Conservation (phyloP, 176 grass and related monocot genomes). For the Chloris gayana region DNA sequence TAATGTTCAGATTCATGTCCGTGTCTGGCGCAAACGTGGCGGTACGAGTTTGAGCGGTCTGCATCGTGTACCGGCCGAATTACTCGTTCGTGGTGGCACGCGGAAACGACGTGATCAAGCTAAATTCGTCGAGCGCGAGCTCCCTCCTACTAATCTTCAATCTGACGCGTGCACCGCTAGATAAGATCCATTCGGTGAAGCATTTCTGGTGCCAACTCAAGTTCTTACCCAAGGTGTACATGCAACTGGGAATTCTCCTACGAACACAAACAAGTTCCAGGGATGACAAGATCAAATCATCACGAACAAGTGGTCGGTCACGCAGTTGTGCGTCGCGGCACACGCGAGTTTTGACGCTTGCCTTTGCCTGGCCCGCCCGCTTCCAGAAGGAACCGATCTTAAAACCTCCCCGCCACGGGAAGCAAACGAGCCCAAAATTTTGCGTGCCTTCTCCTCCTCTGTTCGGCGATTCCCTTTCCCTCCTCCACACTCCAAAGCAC, state of each 20-base stretch:
- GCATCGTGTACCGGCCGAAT: neutral
- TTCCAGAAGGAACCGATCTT: constrained; percentile 12
- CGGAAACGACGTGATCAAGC: neutral
- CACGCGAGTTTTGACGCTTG: neutral
- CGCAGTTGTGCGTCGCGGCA: neutral
- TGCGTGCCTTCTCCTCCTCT: neutral
- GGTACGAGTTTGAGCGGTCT: neutral
- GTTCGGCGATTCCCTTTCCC: neutral
- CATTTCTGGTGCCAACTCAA: too few species aligned
- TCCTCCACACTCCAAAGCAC: constrained; percentile 2
- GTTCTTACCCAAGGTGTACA: too few species aligned
- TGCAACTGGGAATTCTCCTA: too few species aligned
- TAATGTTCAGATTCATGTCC: neutral
- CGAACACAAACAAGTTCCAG: too few species aligned
- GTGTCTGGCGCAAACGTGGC: neutral
- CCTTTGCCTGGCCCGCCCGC: neutral
- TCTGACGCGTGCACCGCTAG: neutral
- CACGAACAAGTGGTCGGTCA: neutral
- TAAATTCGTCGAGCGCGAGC: neutral
- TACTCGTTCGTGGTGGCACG: neutral
- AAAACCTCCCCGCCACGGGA: constrained; percentile 27
- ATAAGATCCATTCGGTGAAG: too few species aligned
- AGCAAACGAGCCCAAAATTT: constrained; percentile 21
- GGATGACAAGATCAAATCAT: neutral
- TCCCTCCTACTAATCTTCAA: neutral